Evolutionary conservation across 1,139 yeast genomes (phyloP).

Genomic region (Blastobotrys buckinghamii): DNA sequence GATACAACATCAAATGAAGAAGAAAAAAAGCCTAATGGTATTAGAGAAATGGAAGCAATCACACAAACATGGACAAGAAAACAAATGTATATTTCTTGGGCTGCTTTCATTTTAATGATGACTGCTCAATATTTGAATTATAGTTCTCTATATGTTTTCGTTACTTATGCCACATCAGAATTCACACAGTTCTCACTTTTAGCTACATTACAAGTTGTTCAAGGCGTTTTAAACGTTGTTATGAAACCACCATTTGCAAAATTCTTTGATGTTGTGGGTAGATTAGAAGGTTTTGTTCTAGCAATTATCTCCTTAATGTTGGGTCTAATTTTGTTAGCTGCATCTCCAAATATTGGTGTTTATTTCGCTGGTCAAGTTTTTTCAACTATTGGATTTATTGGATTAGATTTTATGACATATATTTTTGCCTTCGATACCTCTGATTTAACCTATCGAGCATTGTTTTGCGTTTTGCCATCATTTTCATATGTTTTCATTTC

Average conservation of each 20-base stretch:
- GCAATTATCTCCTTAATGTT: constrained; percentile 27
- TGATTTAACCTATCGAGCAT: constrained; percentile 34
- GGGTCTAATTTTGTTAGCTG: neutral
- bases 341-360: constrained; percentile 29
- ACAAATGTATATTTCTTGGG: constrained; percentile 22
- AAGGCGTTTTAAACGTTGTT: constrained; percentile 37
- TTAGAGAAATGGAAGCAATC: constrained; percentile 8
- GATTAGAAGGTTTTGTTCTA: constrained; percentile 36
- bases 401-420: constrained; percentile 35
- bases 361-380: constrained; percentile 35
- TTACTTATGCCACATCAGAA: constrained; percentile 38
- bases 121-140: constrained; percentile 37
- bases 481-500: constrained; percentile 16
- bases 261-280: constrained; percentile 37
- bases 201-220: constrained; percentile 38
- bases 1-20: too few relatives aligned
- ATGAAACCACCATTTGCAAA: constrained; percentile 39
- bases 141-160: constrained; percentile 35
- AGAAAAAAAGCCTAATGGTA: constrained; percentile 4
- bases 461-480: constrained; percentile 34
- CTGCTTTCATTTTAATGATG: constrained; percentile 34
- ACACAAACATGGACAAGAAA: constrained; percentile 20
- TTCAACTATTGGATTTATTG: constrained; percentile 35
- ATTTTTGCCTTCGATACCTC: constrained; percentile 39
- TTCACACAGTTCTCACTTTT: constrained; percentile 37